A percentile compares a stretch with the other conserved stretches of the same genome.
phyloP scores from a whole-genome alignment of 2,329 filamentous ascomycete genomes.

The Aspergillus sp. region DNA sequence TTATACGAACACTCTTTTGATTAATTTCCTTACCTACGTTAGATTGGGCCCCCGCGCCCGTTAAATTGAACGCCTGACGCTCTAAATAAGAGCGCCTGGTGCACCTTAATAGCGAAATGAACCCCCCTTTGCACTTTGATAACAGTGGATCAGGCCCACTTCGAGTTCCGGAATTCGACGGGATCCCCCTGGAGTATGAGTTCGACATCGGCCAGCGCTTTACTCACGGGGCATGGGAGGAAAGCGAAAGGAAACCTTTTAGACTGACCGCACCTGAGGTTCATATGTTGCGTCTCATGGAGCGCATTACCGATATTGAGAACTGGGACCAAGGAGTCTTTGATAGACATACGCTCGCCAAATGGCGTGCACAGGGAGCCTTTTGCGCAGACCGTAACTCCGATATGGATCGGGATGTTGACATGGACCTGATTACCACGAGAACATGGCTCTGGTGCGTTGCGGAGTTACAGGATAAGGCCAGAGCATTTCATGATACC shows the following conservation, averaged over 20 bases:
- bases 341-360: neutral
- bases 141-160: neutral
- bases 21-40: too few species aligned
- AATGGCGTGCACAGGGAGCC: neutral
- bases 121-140: neutral
- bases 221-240: neutral
- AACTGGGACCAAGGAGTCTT: neutral
- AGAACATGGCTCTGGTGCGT: slow-evolving; percentile 3
- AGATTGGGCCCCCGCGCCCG: too few species aligned
- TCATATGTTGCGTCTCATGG: slow-evolving; percentile 1
- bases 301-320: neutral
- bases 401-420: neutral
- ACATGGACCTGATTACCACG: neutral
- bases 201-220: neutral
- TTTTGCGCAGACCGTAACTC: neutral
- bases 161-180: neutral
- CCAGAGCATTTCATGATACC: neutral
- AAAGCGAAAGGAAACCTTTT: neutral
- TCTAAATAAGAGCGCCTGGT: too few species aligned
- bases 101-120: neutral
- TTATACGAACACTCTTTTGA: too few species aligned
- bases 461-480: slow-evolving; percentile 1
- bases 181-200: neutral
- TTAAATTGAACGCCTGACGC: too few species aligned
- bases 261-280: neutral